Evolutionary conservation across 2,329 filamentous ascomycete genomes (phyloP).

Genomic region (Fonsecaea monophora): DNA sequence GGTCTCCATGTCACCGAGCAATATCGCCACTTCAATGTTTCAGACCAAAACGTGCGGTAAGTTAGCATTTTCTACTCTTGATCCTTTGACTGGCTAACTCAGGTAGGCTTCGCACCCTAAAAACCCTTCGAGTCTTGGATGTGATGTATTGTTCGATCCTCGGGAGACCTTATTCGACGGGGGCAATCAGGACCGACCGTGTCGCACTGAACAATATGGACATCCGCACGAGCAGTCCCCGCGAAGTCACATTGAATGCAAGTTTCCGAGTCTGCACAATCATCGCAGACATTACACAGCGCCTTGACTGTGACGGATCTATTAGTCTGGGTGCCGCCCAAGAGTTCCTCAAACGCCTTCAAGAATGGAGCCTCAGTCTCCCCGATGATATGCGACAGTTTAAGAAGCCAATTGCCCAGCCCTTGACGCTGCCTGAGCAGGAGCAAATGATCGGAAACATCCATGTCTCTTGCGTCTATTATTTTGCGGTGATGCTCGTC

Average conservation of each 20-base stretch:
- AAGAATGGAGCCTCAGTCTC: slow-evolving; percentile 55
- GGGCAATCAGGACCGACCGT: slow-evolving; percentile 43
- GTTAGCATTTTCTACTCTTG: neutral
- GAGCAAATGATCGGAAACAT: slow-evolving; percentile 57
- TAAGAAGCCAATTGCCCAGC: slow-evolving; percentile 39
- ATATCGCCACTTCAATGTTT: slow-evolving; percentile 36
- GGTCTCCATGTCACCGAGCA: slow-evolving; percentile 58
- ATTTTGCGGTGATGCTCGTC: slow-evolving; percentile 64
- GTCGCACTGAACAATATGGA: slow-evolving; percentile 38
- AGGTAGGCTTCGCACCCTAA: slow-evolving; percentile 52
- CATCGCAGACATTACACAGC: slow-evolving; percentile 54
- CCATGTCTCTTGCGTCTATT: slow-evolving; percentile 65
- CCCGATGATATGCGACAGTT: slow-evolving; percentile 44
- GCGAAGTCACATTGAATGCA: slow-evolving; percentile 40
- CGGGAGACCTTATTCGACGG: slow-evolving; percentile 52
- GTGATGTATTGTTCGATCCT: slow-evolving; percentile 58
- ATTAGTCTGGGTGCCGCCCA: slow-evolving; percentile 49
- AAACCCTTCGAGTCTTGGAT: slow-evolving; percentile 58
- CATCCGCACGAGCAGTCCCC: slow-evolving; percentile 36
- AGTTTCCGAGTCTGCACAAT: slow-evolving; percentile 48
- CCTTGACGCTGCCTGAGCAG: slow-evolving; percentile 36
- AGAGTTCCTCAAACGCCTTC: slow-evolving; percentile 51
- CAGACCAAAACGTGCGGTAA: slow-evolving; percentile 29
- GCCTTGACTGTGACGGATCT: slow-evolving; percentile 51
- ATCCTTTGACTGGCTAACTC: slow-evolving; percentile 5